Percentiles rank a stretch among this genome's conserved stretches.
Evolutionary conservation across 208 protist genomes (phyloP).

Genomic region (Phytomonas sp.): DNA sequence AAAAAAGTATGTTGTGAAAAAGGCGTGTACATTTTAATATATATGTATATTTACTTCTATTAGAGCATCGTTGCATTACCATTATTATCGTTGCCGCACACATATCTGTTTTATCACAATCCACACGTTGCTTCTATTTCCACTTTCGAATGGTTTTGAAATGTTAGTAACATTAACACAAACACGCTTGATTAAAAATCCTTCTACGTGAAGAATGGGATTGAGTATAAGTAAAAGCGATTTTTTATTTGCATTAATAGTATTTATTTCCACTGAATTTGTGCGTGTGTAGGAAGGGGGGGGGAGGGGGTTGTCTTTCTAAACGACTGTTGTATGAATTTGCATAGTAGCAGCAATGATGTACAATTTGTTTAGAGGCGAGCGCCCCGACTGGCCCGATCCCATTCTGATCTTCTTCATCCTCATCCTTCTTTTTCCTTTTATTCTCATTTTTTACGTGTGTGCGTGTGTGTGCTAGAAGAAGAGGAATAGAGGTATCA

Average conservation of each 20-base stretch:
- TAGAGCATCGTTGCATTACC: neutral
- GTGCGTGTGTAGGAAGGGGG: neutral
- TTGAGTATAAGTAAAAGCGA: neutral
- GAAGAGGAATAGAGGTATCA: slow-evolving; percentile 39
- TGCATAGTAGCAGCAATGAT: neutral
- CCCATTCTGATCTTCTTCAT: slow-evolving; percentile 1
- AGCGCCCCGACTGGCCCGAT: neutral
- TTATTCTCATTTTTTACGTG: slow-evolving; percentile 4
- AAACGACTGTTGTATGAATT: neutral
- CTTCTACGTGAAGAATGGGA: neutral
- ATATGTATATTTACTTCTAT: neutral
- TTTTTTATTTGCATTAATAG: neutral
- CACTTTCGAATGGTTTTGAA: neutral
- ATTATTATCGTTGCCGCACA: neutral
- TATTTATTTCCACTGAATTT: neutral
- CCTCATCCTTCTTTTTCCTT: slow-evolving; percentile 6
- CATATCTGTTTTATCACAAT: neutral
- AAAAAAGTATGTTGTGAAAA: neutral
- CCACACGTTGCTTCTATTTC: neutral
- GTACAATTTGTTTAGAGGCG: neutral
- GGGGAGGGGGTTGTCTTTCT: neutral
- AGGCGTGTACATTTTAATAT: neutral
- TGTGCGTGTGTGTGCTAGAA: neutral
- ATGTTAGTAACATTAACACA: neutral
- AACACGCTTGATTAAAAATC: neutral